phyloP scores from a whole-genome alignment of 2,329 filamentous ascomycete species.

The Elsinoe arachidis region DNA sequence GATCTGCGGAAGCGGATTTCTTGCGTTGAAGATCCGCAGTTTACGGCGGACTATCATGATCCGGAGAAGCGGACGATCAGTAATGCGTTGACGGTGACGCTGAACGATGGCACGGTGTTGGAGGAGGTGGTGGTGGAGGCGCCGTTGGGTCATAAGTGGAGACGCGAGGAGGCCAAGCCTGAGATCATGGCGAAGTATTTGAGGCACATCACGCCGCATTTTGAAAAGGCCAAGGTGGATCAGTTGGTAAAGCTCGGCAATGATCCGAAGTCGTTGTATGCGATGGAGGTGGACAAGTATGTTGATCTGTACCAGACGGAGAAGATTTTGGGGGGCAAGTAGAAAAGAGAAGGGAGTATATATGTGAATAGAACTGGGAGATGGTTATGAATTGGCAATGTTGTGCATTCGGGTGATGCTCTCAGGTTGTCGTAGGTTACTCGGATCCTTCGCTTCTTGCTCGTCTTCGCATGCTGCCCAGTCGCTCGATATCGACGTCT shows the following conservation, averaged over 20 bases:
- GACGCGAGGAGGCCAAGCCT: slow-evolving; percentile 94
- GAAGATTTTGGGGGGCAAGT: slow-evolving; percentile 19
- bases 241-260: slow-evolving; percentile 73
- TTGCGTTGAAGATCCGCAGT: slow-evolving; percentile 93
- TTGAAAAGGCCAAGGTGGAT: slow-evolving; percentile 65
- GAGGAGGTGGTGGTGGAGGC: slow-evolving; percentile 90
- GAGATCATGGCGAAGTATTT: slow-evolving; percentile 94
- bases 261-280: slow-evolving; percentile 66
- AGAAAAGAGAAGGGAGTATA: neutral
- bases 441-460: neutral
- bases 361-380: neutral
- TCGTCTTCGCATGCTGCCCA: neutral
- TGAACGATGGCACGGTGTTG: slow-evolving; percentile 87
- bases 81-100: slow-evolving; percentile 88
- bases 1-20: slow-evolving; percentile 86
- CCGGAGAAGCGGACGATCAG: slow-evolving; percentile 89
- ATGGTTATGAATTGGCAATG: neutral
- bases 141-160: slow-evolving; percentile 81
- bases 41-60: slow-evolving; percentile 93
- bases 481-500: slow-evolving; percentile 4
- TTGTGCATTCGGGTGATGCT: neutral
- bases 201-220: slow-evolving; percentile 82
- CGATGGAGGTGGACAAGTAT: slow-evolving; percentile 81
- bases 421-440: neutral
- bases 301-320: slow-evolving; percentile 72